A percentile compares a stretch with the other conserved stretches of the same genome.
phyloP scores from a whole-genome alignment of 2,329 filamentous ascomycete genomes.

The Hymenoscyphus repandus region DNA sequence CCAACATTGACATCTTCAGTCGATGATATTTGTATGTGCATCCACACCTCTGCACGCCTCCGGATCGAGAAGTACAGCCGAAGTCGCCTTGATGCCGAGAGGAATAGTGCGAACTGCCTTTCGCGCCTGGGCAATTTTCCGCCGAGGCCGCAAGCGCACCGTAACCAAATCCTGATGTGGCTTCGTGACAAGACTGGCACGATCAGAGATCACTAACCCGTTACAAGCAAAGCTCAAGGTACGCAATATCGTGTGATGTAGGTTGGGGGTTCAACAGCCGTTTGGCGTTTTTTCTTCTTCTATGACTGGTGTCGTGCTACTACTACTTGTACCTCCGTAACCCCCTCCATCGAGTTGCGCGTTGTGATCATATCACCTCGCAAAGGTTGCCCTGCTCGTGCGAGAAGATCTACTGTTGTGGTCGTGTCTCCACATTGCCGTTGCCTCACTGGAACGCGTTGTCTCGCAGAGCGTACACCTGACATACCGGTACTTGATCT shows the following conservation, averaged over 20 bases:
- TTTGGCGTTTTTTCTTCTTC: background rate
- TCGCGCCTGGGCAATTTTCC: background rate
- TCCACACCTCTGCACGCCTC: too few species aligned
- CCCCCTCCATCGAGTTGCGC: background rate
- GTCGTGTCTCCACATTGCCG: background rate
- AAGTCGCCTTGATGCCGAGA: too few species aligned
- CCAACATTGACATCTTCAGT: too few species aligned
- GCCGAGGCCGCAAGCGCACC: background rate
- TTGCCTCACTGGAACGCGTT: slow-evolving; percentile 3
- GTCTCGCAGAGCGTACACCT: slow-evolving; percentile 2
- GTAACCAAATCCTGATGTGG: background rate
- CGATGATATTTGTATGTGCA: too few species aligned
- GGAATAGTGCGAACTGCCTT: background rate
- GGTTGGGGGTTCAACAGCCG: background rate
- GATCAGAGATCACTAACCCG: background rate
- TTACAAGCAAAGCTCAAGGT: background rate
- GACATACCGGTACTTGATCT: background rate
- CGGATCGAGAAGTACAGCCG: too few species aligned
- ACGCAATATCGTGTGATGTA: background rate
- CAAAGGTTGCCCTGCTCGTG: background rate
- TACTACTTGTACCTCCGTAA: too few species aligned
- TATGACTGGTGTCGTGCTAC: background rate
- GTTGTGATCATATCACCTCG: background rate
- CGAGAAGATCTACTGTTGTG: background rate
- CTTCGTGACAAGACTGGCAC: background rate